Conservation (phyloP, 2,329 filamentous ascomycete species). For the Hypoxylon sp. region DNA sequence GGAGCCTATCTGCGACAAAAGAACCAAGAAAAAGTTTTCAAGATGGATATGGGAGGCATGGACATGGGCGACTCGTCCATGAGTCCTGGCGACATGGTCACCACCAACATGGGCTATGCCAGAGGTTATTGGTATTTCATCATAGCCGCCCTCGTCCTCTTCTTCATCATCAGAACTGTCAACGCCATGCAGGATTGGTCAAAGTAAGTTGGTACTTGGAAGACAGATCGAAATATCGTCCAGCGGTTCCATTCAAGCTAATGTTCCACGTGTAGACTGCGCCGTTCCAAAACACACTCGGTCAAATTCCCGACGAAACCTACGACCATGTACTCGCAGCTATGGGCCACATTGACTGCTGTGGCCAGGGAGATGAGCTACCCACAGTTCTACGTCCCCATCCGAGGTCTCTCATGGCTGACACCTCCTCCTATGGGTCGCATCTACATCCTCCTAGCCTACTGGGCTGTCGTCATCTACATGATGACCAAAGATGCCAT, state of each 20-base stretch:
- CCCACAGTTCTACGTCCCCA: constrained; percentile 64
- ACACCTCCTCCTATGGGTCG: constrained; percentile 70
- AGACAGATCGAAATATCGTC: not conserved
- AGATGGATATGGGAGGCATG: constrained; percentile 41
- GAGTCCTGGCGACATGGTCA: constrained; percentile 46
- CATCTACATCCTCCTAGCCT: constrained; percentile 63
- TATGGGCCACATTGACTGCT: constrained; percentile 70
- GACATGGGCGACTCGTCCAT: constrained; percentile 51
- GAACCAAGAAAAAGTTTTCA: constrained; percentile 4
- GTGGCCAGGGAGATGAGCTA: constrained; percentile 67
- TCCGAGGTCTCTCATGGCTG: constrained; percentile 63
- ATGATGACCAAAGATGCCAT: constrained; percentile 66
- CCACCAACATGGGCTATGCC: constrained; percentile 64
- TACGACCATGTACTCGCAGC: constrained; percentile 58
- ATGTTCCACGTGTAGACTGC: constrained; percentile 55
- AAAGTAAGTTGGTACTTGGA: constrained; percentile 54
- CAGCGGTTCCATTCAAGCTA: not conserved
- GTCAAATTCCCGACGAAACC: constrained; percentile 65
- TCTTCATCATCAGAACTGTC: constrained; percentile 57
- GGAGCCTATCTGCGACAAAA: not conserved
- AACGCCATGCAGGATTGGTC: constrained; percentile 57
- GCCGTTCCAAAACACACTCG: constrained; percentile 57
- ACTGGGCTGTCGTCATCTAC: constrained; percentile 70
- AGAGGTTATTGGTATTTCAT: constrained; percentile 70
- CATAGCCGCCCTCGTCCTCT: constrained; percentile 59